phyloP scores from a whole-genome alignment of 2,329 filamentous ascomycete genomes.

The Fusarium equiseti region DNA sequence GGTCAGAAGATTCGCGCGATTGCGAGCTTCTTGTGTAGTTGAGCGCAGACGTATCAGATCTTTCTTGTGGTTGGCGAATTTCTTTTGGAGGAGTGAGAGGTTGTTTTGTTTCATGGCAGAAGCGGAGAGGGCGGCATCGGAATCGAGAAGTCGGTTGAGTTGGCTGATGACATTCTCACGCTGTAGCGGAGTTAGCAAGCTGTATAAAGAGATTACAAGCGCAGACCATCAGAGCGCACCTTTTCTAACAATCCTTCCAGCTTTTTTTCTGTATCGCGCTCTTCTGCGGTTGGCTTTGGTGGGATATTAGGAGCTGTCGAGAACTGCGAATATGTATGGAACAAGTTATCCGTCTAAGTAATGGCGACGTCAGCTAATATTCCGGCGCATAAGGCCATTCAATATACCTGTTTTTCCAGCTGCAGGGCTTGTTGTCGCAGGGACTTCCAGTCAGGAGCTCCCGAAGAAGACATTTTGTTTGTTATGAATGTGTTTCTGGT shows the following conservation, averaged over 20 bases:
- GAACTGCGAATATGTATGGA: constrained; percentile 92
- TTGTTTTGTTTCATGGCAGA: constrained; percentile 99
- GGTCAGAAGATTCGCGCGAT: constrained; percentile 88
- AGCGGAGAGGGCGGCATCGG: constrained; percentile 85
- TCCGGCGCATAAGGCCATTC: constrained; percentile 34
- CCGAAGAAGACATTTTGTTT: constrained; percentile 61
- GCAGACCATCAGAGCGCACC: constrained; percentile 59
- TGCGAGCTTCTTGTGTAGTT: constrained; percentile 80
- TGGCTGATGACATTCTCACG: constrained; percentile 85
- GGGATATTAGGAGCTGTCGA: constrained; percentile 83
- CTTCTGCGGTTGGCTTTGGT: constrained; percentile 85
- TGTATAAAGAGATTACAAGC: not conserved
- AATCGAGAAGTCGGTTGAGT: constrained; percentile 90
- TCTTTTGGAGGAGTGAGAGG: constrained; percentile 88
- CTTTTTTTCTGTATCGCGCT: constrained; percentile 81
- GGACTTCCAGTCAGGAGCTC: constrained; percentile 86
- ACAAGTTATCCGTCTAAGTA: constrained; percentile 81
- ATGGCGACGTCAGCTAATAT: constrained; percentile 38
- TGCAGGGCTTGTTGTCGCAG: constrained; percentile 91
- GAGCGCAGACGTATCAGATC: constrained; percentile 82
- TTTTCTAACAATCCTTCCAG: constrained; percentile 87
- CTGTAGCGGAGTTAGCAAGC: constrained; percentile 59
- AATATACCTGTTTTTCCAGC: constrained; percentile 85
- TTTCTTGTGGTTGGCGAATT: constrained; percentile 86
- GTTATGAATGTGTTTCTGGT: constrained; percentile 3